A percentile compares a stretch with the other conserved stretches of the same genome.
Conservation (phyloP, 1,284 basidiomycete genomes). For the Mycena sp. region DNA sequence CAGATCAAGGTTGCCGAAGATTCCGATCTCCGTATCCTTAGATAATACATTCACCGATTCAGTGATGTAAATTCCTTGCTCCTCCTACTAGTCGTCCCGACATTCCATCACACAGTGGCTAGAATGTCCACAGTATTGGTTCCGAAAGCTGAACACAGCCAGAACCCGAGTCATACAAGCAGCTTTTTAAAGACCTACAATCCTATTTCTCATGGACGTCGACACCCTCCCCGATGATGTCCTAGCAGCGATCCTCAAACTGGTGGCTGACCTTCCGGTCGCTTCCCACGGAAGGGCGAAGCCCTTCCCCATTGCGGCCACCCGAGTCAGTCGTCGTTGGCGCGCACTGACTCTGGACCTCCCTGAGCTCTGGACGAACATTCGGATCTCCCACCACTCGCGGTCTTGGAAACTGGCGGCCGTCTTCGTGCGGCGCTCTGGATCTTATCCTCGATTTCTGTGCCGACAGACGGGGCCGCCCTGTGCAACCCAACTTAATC, state of each 20-base stretch:
- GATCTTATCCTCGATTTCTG: background rate
- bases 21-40: too few species aligned
- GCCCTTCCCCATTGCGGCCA: background rate
- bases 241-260: background rate
- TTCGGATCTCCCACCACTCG: constrained; percentile 1
- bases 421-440: background rate
- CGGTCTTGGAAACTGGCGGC: background rate
- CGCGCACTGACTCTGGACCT: background rate
- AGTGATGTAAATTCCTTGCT: too few species aligned
- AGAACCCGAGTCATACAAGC: too few species aligned
- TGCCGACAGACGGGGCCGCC: background rate
- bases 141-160: too few species aligned
- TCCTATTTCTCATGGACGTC: too few species aligned
- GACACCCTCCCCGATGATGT: constrained; percentile 6
- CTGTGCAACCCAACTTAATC: background rate
- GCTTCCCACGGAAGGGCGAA: background rate
- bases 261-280: background rate
- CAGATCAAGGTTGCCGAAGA: too few species aligned
- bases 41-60: too few species aligned
- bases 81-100: too few species aligned
- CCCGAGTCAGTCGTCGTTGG: background rate
- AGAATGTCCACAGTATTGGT: too few species aligned
- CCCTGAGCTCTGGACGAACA: constrained; percentile 3
- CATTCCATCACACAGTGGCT: too few species aligned
- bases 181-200: too few species aligned